These are phyloP conservation scores for Lecanosticta acicola DNA, from an alignment of 2,329 filamentous ascomycete species.

Conservation along the genomic window DNA sequence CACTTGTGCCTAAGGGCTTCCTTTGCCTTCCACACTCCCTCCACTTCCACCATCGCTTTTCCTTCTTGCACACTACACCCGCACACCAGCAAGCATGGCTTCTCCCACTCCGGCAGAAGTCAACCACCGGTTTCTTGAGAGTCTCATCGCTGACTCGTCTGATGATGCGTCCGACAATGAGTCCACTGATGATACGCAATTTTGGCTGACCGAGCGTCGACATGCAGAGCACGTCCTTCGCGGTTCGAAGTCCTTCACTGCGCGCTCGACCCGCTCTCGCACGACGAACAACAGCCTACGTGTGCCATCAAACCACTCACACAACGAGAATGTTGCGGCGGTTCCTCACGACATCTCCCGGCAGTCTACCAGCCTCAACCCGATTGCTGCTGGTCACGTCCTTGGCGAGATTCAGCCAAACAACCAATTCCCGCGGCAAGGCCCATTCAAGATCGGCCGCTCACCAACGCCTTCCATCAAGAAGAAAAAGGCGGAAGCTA, in stretches of 20 bases:
- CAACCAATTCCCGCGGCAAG: constrained; percentile 25
- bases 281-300: constrained; percentile 27
- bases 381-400: constrained; percentile 16
- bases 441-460: constrained; percentile 27
- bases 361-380: constrained; percentile 9
- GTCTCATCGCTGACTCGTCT: constrained; percentile 20
- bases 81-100: constrained; percentile 1
- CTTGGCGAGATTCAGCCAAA: constrained; percentile 33
- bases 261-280: constrained; percentile 33
- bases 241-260: constrained; percentile 33
- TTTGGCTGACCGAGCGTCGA: constrained; percentile 14
- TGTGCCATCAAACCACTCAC: constrained; percentile 23
- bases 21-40: constrained; percentile 1
- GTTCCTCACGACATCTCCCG: constrained; percentile 16
- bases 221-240: constrained; percentile 35
- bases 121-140: constrained; percentile 16
- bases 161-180: constrained; percentile 3
- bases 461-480: constrained; percentile 49
- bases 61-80: neutral
- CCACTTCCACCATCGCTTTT: too few relatives aligned
- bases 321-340: constrained; percentile 31
- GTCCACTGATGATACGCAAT: neutral
- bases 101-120: neutral
- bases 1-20: constrained; percentile 6
- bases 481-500: constrained; percentile 44